Conservation (phyloP, 139 green algal genomes). For the Chlamydomonas applanata region DNA sequence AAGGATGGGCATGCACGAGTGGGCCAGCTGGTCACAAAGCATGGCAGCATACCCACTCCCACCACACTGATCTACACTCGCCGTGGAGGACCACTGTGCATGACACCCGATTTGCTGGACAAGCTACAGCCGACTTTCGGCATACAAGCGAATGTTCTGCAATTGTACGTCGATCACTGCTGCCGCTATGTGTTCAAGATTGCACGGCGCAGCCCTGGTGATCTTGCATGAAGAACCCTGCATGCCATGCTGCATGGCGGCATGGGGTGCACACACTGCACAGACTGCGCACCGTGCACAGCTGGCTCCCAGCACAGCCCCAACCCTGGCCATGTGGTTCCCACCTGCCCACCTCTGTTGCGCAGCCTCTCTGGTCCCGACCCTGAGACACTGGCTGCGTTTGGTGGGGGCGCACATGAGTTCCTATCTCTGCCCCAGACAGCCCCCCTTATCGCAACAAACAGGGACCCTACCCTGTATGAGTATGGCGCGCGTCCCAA, state of each 20-base stretch:
- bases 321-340: too few species aligned
- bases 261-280: neutral
- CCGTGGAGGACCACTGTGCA: constrained; percentile 42
- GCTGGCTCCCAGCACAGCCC: too few species aligned
- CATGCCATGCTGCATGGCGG: too few species aligned
- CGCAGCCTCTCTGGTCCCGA: constrained; percentile 53
- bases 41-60: constrained; percentile 43
- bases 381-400: constrained; percentile 29
- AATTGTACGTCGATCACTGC: too few species aligned
- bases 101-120: constrained; percentile 60
- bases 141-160: constrained; percentile 42
- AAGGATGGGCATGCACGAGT: neutral
- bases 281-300: too few species aligned
- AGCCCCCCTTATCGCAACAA: constrained; percentile 45
- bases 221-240: neutral
- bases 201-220: too few species aligned
- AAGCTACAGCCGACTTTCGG: constrained; percentile 35
- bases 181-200: too few species aligned
- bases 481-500: constrained; percentile 47
- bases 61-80: constrained; percentile 54
- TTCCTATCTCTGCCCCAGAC: constrained; percentile 43
- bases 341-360: constrained; percentile 6
- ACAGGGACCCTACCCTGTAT: constrained; percentile 58
- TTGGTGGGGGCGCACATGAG: constrained; percentile 16
- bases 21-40: neutral